Base-by-base conservation (phyloP, 2,329 filamentous ascomycete genomes). In the Pyrenochaeta sp. region DNA sequence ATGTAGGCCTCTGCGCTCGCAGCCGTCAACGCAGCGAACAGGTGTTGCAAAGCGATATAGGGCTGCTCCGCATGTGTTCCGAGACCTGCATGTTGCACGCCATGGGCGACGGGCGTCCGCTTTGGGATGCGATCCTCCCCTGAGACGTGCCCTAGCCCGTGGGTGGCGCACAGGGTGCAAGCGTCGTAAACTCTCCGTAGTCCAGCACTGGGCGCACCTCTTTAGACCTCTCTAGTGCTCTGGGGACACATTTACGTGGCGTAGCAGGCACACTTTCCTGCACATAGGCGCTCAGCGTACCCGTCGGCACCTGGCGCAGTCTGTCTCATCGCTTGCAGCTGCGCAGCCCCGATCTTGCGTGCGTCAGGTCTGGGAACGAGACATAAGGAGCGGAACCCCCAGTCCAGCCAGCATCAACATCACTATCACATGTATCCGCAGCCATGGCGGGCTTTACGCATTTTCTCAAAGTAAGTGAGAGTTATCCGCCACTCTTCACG, bases 401-500 rank as follows among this genome's bases (percentile, higher is more conserved):
- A 46, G 45, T 37, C 39, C 37, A 37, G 49, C 55, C n/a, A 51
- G 34, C 48, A 25, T 42, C 52, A 12, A 28, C 48, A 25, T 42
- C 52, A 12, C 44, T 42, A 40, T 32, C 49, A 56, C 56, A 59
- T 53, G 59, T 50, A 56, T 45, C 50, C 54, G 37, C 56, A 54
- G 48, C 58, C 65, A 78, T 77, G 75, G 61, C 72, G 15, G 72
- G 61, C 65, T 72, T 74, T 54, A 58, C 67, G 6, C 72, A 76
- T 54, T 71, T 77, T 52, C 59, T 78, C 52, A 74, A 76, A 61
- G 75, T 76, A 54, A 50, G 68, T 62, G 39, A n/a, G 24, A 6
- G 28, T 25, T 22, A 28, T 43, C 43, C 42, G 19, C 22, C 2
- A 43, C 19, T 13, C 10, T 5, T 30, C 28, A 19, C 39, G 39